Conservation (phyloP, 768 basidiomycete species). For the Lactifluus pinguis region DNA sequence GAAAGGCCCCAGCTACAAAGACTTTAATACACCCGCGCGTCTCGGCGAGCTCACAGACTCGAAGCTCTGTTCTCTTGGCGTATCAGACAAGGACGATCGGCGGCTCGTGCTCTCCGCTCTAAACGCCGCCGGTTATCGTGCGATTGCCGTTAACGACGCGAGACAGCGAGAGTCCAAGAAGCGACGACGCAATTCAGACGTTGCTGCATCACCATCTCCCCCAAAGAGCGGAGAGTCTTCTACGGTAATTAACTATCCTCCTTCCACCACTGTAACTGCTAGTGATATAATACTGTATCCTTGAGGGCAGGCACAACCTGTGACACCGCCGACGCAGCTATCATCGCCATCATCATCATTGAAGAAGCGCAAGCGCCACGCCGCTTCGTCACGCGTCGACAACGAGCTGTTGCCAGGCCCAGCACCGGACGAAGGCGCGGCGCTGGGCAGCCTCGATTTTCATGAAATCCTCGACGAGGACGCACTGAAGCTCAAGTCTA, state of each 20-base stretch:
- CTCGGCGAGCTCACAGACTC: conserved; percentile 50
- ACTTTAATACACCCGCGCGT: conserved; percentile 50
- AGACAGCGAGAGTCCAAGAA: conserved; percentile 18
- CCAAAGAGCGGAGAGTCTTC: conserved; percentile 2
- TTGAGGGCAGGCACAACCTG: not conserved
- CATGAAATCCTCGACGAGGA: conserved; percentile 65
- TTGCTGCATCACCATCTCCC: not conserved
- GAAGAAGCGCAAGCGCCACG: conserved; percentile 44
- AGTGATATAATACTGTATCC: too few relatives aligned
- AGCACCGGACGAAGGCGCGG: conserved; percentile 41
- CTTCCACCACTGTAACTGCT: too few relatives aligned
- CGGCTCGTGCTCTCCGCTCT: conserved; percentile 50
- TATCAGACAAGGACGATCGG: conserved; percentile 58
- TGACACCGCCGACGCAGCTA: too few relatives aligned
- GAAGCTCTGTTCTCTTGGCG: conserved; percentile 47
- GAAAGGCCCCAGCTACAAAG: conserved; percentile 52
- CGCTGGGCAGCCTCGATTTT: conserved; percentile 55
- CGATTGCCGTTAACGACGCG: conserved; percentile 12
- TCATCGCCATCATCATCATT: conserved; percentile 28
- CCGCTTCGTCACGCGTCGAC: conserved; percentile 23
- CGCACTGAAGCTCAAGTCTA: conserved; percentile 50
- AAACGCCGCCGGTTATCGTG: conserved; percentile 52
- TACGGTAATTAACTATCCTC: not conserved
- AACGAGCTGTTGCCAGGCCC: conserved; percentile 53
- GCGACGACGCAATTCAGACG: not conserved